phyloP scores from a whole-genome alignment of 2,329 filamentous ascomycete genomes.

The Pseudogymnoascus sp. region DNA sequence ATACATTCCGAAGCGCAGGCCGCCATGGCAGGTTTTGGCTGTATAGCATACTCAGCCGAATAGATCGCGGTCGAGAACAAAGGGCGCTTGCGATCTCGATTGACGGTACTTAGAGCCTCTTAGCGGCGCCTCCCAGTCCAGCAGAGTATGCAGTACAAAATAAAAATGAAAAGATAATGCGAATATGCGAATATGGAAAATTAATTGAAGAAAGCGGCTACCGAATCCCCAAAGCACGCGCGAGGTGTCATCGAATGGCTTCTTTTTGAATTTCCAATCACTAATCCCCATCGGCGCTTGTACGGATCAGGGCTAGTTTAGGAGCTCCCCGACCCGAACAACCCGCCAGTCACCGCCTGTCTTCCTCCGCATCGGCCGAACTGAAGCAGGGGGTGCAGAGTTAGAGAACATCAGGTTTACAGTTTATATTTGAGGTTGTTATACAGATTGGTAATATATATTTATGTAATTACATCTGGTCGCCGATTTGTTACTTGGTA shows the following conservation, averaged over 20 bases:
- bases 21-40: constrained; percentile 58
- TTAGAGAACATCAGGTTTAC: neutral
- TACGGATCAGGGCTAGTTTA: neutral
- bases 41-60: constrained; percentile 48
- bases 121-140: neutral
- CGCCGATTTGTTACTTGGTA: neutral
- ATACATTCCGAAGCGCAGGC: constrained; percentile 36
- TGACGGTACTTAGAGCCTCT: neutral
- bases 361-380: neutral
- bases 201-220: constrained; percentile 3
- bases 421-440: neutral
- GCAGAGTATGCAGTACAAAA: neutral
- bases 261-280: constrained; percentile 8
- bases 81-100: neutral
- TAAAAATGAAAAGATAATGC: constrained; percentile 1
- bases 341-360: neutral
- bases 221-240: constrained; percentile 3
- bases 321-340: neutral
- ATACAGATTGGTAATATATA: neutral
- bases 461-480: neutral
- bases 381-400: neutral
- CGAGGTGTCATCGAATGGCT: constrained; percentile 7
- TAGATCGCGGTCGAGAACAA: neutral
- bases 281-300: constrained; percentile 4
- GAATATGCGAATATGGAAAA: constrained; percentile 3